Conservation (phyloP, 2,329 filamentous ascomycete genomes). For the Fusarium mexicanum region DNA sequence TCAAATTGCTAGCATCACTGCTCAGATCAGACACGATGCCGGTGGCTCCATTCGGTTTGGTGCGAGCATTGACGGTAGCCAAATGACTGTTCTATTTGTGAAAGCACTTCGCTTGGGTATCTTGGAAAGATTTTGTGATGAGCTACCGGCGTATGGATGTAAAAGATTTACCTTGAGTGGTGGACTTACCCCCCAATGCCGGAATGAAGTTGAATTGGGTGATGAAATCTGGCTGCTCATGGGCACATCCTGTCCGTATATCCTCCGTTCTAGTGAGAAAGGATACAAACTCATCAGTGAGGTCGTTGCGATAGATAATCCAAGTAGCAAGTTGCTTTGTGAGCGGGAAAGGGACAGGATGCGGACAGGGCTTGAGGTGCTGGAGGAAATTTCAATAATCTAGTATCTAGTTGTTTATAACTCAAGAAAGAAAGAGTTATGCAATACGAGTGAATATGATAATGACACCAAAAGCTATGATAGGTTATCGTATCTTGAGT, state of each 20-base stretch:
- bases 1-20: neutral
- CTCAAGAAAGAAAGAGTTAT: neutral
- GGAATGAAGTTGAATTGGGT: too few species aligned
- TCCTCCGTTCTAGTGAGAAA: neutral
- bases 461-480: neutral
- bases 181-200: neutral
- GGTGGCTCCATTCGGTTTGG: neutral
- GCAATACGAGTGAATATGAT: neutral
- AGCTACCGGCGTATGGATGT: neutral
- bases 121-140: accelerated
- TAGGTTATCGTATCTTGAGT: too few species aligned
- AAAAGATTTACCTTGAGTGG: neutral
- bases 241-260: neutral
- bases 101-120: neutral
- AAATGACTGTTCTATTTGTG: neutral
- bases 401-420: neutral
- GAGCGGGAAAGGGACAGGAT: neutral
- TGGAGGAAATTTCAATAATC: neutral
- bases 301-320: neutral
- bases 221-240: neutral
- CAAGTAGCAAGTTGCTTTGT: neutral
- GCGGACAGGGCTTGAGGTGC: neutral
- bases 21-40: neutral
- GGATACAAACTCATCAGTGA: neutral
- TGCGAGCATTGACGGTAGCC: neutral